A percentile compares a stretch with the other conserved stretches of the same genome.
These are phyloP conservation scores for Candida sp. DNA, from an alignment of 1,139 yeast species.

Conservation along the genomic window DNA sequence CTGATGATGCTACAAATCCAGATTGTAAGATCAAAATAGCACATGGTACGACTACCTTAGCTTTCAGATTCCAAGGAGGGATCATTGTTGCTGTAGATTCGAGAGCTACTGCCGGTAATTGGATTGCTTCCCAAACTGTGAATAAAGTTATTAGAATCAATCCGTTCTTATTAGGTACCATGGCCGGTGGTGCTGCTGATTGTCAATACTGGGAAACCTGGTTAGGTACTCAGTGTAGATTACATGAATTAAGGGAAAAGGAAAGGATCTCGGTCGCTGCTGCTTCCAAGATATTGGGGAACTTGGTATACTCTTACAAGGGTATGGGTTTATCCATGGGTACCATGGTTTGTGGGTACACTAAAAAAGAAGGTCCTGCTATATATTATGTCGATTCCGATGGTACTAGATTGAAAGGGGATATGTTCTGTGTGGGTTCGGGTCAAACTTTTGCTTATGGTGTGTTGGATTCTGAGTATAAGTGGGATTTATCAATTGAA, in stretches of 20 bases:
- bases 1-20: slow-evolving; percentile 89
- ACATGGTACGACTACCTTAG: slow-evolving; percentile 97
- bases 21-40: slow-evolving; percentile 96
- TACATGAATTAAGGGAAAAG: slow-evolving; percentile 92
- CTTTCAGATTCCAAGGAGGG: slow-evolving; percentile 95
- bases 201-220: slow-evolving; percentile 99
- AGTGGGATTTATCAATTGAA: slow-evolving; percentile 86
- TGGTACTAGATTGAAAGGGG: slow-evolving; percentile 95
- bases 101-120: slow-evolving; percentile 97
- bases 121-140: slow-evolving; percentile 98
- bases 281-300: slow-evolving; percentile 89
- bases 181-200: slow-evolving; percentile 99
- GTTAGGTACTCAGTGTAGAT: slow-evolving; percentile 95
- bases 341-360: slow-evolving; percentile 97
- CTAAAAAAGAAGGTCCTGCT: slow-evolving; percentile 93
- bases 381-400: slow-evolving; percentile 96
- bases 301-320: slow-evolving; percentile 88
- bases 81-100: slow-evolving; percentile 97
- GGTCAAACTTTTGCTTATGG: slow-evolving; percentile 99
- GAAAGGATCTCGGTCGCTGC: slow-evolving; percentile 96
- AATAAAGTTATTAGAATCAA: slow-evolving; percentile 96
- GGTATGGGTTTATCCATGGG: slow-evolving; percentile 99
- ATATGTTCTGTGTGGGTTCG: slow-evolving; percentile 95
- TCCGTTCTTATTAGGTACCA: slow-evolving; percentile 91
- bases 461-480: slow-evolving; percentile 88